Evolutionary conservation across 768 basidiomycete genomes (phyloP).

Genomic region (Tylopilus sp.): DNA sequence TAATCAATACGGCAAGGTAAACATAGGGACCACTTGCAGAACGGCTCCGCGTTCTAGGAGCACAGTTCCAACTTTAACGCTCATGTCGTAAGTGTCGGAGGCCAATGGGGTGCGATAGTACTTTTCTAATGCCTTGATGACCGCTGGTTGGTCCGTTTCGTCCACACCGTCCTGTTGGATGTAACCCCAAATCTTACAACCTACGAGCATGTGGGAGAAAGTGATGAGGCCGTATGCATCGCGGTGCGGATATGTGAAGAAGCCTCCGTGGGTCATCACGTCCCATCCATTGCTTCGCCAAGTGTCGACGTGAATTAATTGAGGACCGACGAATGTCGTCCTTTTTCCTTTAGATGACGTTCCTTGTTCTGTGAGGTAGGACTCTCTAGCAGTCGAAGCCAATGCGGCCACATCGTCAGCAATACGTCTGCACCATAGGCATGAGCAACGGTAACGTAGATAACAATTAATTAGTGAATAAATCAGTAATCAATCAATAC

Average conservation of each 20-base stretch:
- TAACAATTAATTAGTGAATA: too few relatives aligned
- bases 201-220: neutral
- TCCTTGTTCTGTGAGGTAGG: too few relatives aligned
- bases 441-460: too few relatives aligned
- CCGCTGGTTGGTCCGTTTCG: neutral
- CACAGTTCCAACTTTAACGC: neutral
- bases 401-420: too few relatives aligned
- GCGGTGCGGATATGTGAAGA: slow-evolving; percentile 1
- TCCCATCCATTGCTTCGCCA: neutral
- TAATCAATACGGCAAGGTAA: too few relatives aligned
- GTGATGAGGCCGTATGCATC: neutral
- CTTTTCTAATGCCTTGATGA: neutral
- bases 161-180: neutral
- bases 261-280: neutral
- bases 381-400: too few relatives aligned
- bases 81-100: neutral
- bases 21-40: neutral
- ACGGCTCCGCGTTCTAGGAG: neutral
- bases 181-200: neutral
- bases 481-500: too few relatives aligned
- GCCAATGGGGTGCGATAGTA: neutral
- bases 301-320: neutral
- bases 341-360: too few relatives aligned
- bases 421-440: too few relatives aligned
- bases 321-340: too few relatives aligned